Conservation (phyloP, 2,329 filamentous ascomycete genomes). For the Ilyonectria mors-panacis region DNA sequence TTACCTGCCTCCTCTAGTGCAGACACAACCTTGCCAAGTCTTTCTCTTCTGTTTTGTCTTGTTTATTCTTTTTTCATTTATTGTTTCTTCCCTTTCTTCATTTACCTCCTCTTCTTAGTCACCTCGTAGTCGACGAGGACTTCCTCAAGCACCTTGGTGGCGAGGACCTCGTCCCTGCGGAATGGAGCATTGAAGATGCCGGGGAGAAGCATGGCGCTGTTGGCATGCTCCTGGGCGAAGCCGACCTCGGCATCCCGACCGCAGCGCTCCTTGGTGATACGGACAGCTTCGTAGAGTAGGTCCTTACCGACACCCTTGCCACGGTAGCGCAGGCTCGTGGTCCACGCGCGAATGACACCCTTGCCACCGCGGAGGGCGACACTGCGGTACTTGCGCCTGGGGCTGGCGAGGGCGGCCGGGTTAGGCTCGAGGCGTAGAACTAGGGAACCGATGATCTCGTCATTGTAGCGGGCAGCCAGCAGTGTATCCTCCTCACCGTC, state of each 20-base stretch:
- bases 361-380: slow-evolving; percentile 69
- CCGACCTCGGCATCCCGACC: slow-evolving; percentile 77
- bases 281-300: slow-evolving; percentile 81
- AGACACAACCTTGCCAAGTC: neutral
- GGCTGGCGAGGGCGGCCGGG: slow-evolving; percentile 45
- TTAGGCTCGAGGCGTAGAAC: slow-evolving; percentile 75
- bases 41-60: neutral
- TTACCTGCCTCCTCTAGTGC: slow-evolving; percentile 35
- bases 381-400: slow-evolving; percentile 56
- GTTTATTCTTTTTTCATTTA: neutral
- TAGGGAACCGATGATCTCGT: slow-evolving; percentile 78
- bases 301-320: slow-evolving; percentile 80
- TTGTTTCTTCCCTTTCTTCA: neutral
- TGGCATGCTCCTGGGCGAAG: slow-evolving; percentile 85
- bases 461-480: slow-evolving; percentile 77
- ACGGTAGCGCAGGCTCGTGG: slow-evolving; percentile 78
- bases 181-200: slow-evolving; percentile 74
- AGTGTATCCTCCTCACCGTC: slow-evolving; percentile 68
- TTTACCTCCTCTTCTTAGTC: slow-evolving; percentile 63
- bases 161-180: slow-evolving; percentile 70
- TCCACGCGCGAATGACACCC: slow-evolving; percentile 87
- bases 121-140: slow-evolving; percentile 66
- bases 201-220: slow-evolving; percentile 76
- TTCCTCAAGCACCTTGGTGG: slow-evolving; percentile 66
- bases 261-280: slow-evolving; percentile 76